These are phyloP conservation scores for Posidonia australis DNA, from an alignment of 106 monocot species.

Conservation along the genomic window DNA sequence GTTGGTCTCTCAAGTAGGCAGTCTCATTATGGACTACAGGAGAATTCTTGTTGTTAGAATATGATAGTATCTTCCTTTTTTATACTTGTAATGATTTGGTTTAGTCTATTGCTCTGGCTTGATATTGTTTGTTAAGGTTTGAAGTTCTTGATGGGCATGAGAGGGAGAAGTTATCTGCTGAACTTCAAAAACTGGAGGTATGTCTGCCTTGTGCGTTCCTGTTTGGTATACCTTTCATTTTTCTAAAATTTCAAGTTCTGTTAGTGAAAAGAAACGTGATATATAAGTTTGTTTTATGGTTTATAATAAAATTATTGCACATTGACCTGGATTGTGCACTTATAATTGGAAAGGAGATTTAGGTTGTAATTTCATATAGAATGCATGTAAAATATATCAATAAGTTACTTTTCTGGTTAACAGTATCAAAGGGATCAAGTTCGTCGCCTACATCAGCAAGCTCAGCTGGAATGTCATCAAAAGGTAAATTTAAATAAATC, in stretches of 20 bases:
- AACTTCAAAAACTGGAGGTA: conserved; percentile 45
- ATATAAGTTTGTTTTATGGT: background rate
- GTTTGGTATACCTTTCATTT: background rate
- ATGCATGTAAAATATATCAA: background rate
- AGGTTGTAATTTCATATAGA: background rate
- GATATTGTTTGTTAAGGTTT: conserved; percentile 38
- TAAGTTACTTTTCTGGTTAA: conserved; percentile 8
- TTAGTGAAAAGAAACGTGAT: background rate
- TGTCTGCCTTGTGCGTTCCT: background rate
- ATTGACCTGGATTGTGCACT: background rate
- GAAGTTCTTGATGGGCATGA: conserved; percentile 23
- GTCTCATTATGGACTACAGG: too few species aligned
- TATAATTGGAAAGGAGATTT: too few species aligned
- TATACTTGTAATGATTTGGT: background rate
- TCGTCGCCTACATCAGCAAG: conserved; percentile 54
- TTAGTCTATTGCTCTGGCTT: background rate
- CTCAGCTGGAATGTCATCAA: conserved; percentile 49
- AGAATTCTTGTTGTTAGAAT: too few species aligned
- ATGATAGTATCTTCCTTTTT: background rate
- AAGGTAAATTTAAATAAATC: conserved; percentile 26
- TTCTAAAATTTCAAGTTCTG: background rate
- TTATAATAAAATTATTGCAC: background rate
- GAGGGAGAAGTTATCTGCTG: conserved; percentile 33
- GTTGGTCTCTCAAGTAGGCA: conserved; percentile 80
- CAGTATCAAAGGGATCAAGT: conserved; percentile 61